These are phyloP conservation scores for Macrolepiota fuliginosa DNA, from an alignment of 768 basidiomycete species.

Conservation along the genomic window DNA sequence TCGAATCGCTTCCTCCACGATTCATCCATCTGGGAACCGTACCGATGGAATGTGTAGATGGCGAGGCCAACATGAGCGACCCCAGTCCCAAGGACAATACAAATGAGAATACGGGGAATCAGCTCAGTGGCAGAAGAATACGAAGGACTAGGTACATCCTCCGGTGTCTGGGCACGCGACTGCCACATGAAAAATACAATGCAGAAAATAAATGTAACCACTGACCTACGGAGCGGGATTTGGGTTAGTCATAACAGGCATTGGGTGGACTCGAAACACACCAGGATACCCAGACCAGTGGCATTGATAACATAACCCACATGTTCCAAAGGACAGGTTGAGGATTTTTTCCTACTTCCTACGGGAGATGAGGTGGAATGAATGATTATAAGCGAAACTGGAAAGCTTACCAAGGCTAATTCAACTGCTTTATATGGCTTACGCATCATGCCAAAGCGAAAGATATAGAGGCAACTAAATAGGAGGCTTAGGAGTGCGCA, in stretches of 20 bases:
- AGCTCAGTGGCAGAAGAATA: background rate
- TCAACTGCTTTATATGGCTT: slow-evolving; percentile 58
- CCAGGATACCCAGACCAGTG: slow-evolving; percentile 57
- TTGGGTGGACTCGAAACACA: slow-evolving; percentile 16
- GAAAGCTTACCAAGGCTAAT: slow-evolving; percentile 44
- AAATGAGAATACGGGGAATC: slow-evolving; percentile 33
- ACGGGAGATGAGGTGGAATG: background rate
- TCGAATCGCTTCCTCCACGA: slow-evolving; percentile 7
- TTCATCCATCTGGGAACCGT: slow-evolving; percentile 26
- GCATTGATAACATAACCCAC: slow-evolving; percentile 14
- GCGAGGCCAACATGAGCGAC: slow-evolving; percentile 43
- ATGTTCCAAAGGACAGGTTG: slow-evolving; percentile 15
- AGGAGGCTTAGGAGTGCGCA: slow-evolving; percentile 59
- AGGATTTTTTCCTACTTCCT: background rate
- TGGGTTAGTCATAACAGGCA: background rate
- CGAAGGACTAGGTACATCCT: slow-evolving; percentile 19
- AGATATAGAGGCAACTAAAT: slow-evolving; percentile 59
- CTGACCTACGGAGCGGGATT: background rate
- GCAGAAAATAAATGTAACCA: slow-evolving; percentile 34
- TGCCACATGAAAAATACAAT: slow-evolving; percentile 56
- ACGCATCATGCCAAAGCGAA: slow-evolving; percentile 60
- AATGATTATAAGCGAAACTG: background rate
- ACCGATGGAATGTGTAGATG: slow-evolving; percentile 40
- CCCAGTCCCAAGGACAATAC: slow-evolving; percentile 39
- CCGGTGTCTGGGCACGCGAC: slow-evolving; percentile 17